Evolutionary conservation across 208 protist species (phyloP).

Genomic region (Novymonas esmeraldas): DNA sequence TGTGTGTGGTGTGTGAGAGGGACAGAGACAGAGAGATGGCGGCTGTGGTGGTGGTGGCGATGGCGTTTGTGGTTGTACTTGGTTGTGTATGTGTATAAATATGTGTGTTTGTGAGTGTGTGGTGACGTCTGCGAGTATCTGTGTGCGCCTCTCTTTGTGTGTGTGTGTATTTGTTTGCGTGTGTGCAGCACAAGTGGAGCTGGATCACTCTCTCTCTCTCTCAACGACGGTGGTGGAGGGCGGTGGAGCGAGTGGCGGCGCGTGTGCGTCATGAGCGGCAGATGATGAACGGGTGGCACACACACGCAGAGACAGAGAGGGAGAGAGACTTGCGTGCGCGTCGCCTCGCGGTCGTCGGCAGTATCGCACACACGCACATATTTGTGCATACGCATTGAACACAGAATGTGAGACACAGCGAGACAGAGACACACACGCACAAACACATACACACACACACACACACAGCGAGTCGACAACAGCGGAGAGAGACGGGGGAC

Average conservation of each 20-base stretch:
- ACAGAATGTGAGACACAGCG: too few relatives aligned
- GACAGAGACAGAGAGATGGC: neutral
- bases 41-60: neutral
- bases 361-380: neutral
- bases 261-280: too few relatives aligned
- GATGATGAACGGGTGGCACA: neutral
- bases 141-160: too few relatives aligned
- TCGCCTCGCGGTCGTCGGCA: too few relatives aligned
- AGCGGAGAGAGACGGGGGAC: too few relatives aligned
- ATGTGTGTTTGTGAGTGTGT: too few relatives aligned
- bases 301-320: conserved; percentile 2
- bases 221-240: too few relatives aligned
- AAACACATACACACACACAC: neutral
- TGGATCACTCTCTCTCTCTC: too few relatives aligned
- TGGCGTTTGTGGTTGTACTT: conserved; percentile 1
- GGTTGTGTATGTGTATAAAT: neutral
- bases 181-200: too few relatives aligned
- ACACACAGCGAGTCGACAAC: neutral
- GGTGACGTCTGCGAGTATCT: too few relatives aligned
- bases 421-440: neutral
- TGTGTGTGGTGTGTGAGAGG: neutral
- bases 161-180: too few relatives aligned
- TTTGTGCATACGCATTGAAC: neutral
- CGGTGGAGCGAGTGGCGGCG: neutral
- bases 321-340: too few relatives aligned